Percentiles rank a stretch among this genome's conserved stretches.
phyloP scores from a whole-genome alignment of 2,329 filamentous ascomycete genomes.

The Chaetomium sp. region DNA sequence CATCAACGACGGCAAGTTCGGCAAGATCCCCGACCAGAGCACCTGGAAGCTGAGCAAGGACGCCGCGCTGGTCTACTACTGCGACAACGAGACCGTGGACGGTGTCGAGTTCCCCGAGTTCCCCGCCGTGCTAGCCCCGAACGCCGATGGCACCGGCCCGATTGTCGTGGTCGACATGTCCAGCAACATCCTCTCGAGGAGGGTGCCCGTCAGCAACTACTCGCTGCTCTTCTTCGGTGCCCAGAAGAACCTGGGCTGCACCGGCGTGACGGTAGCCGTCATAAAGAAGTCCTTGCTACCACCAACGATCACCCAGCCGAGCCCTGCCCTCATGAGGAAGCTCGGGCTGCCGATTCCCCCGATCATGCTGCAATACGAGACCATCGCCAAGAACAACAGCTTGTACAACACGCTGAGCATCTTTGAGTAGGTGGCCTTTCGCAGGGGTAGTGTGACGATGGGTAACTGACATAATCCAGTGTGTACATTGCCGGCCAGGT shows the following conservation, averaged over 20 bases:
- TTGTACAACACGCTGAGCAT: constrained; percentile 96
- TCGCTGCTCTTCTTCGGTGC: constrained; percentile 88
- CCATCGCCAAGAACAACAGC: constrained; percentile 87
- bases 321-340: constrained; percentile 68
- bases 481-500: constrained; percentile 69
- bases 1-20: constrained; percentile 78
- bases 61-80: constrained; percentile 80
- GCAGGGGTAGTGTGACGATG: neutral
- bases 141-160: constrained; percentile 62
- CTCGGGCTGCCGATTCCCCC: constrained; percentile 78
- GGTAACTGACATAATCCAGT: constrained; percentile 11
- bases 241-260: constrained; percentile 89
- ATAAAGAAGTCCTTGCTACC: constrained; percentile 80
- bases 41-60: constrained; percentile 73
- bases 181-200: constrained; percentile 86
- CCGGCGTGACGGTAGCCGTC: constrained; percentile 84
- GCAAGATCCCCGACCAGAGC: constrained; percentile 74
- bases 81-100: constrained; percentile 92
- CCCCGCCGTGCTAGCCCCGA: constrained; percentile 64
- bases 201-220: constrained; percentile 76
- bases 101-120: constrained; percentile 85
- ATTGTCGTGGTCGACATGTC: constrained; percentile 91
- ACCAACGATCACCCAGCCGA: constrained; percentile 65
- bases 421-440: constrained; percentile 63
- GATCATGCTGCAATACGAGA: constrained; percentile 79